Evolutionary conservation across 805 yeast species (phyloP).

Genomic region (Pichia deserticola): DNA sequence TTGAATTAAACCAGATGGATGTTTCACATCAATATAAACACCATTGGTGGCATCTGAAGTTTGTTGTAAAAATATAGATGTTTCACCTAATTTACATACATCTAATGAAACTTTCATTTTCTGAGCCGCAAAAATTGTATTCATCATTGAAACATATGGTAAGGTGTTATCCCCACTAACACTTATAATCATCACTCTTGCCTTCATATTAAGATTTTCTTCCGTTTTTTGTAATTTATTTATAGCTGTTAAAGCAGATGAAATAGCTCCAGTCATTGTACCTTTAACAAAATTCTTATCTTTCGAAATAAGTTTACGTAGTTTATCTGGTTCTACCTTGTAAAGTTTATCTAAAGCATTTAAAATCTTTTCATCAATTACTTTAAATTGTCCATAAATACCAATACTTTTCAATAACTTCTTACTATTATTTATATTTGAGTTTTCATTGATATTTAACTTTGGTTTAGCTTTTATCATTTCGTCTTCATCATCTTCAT

Average conservation of each 20-base stretch:
- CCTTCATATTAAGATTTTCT: slow-evolving; percentile 41
- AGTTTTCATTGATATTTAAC: background rate
- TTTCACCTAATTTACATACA: slow-evolving; percentile 69
- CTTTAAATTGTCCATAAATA: slow-evolving; percentile 80
- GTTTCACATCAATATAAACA: slow-evolving; percentile 61
- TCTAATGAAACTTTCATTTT: slow-evolving; percentile 86
- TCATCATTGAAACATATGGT: slow-evolving; percentile 90
- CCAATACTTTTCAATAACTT: slow-evolving; percentile 38
- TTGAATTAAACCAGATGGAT: slow-evolving; percentile 74
- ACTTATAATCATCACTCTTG: slow-evolving; percentile 57
- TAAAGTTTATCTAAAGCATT: slow-evolving; percentile 47
- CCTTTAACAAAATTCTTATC: slow-evolving; percentile 34
- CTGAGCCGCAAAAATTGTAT: slow-evolving; percentile 91
- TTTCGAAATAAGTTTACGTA: slow-evolving; percentile 16
- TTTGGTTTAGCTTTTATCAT: background rate
- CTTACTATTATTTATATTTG: slow-evolving; percentile 1
- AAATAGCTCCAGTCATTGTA: slow-evolving; percentile 68
- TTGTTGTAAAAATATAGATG: slow-evolving; percentile 84
- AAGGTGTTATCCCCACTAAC: slow-evolving; percentile 69
- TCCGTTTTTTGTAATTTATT: slow-evolving; percentile 54
- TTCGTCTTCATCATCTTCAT: background rate
- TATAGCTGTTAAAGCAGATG: slow-evolving; percentile 73
- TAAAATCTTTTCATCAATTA: slow-evolving; percentile 68
- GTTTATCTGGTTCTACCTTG: slow-evolving; percentile 22
- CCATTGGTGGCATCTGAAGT: slow-evolving; percentile 95